Percentiles rank a stretch among this genome's conserved stretches.
phyloP scores from a whole-genome alignment of 306 rosid species.

The Mucuna pruriens region DNA sequence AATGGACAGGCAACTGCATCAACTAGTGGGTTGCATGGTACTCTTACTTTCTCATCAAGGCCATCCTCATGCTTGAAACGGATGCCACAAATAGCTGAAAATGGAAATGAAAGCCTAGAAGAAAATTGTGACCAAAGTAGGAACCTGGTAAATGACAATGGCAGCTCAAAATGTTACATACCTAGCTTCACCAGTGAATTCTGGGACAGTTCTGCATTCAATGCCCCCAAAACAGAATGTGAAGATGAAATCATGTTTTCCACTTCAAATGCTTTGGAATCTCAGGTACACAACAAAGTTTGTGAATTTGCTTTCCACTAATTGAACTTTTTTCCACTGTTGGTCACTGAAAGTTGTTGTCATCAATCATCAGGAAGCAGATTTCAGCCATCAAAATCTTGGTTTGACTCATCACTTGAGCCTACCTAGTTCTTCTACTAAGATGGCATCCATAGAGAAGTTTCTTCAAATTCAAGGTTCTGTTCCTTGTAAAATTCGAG shows the following conservation, averaged over 20 bases:
- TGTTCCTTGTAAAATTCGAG: constrained; percentile 78
- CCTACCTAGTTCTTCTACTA: constrained; percentile 59
- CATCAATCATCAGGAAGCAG: constrained; percentile 46
- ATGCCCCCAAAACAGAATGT: constrained; percentile 55
- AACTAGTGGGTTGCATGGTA: constrained; percentile 36
- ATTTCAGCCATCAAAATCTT: constrained; percentile 43
- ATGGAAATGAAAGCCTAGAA: constrained; percentile 49
- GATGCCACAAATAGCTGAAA: constrained; percentile 69
- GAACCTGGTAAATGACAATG: constrained; percentile 43
- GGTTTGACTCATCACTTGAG: constrained; percentile 77
- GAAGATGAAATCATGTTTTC: constrained; percentile 63
- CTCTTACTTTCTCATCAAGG: constrained; percentile 53
- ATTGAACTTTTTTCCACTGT: not conserved
- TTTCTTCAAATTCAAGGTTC: constrained; percentile 63
- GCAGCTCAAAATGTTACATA: constrained; percentile 36
- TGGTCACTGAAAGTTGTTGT: not conserved
- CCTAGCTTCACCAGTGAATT: constrained; percentile 55
- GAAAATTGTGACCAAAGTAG: constrained; percentile 40
- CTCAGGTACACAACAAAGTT: constrained; percentile 52
- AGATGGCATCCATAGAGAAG: constrained; percentile 57
- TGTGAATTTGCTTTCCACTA: not conserved
- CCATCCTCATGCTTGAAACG: constrained; percentile 48
- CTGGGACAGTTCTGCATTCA: constrained; percentile 61
- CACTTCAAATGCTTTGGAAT: constrained; percentile 56
- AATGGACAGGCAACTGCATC: constrained; percentile 57